These are phyloP conservation scores for Alisma plantagoaquatica DNA, from an alignment of 106 monocot genomes.

Conservation along the genomic window DNA sequence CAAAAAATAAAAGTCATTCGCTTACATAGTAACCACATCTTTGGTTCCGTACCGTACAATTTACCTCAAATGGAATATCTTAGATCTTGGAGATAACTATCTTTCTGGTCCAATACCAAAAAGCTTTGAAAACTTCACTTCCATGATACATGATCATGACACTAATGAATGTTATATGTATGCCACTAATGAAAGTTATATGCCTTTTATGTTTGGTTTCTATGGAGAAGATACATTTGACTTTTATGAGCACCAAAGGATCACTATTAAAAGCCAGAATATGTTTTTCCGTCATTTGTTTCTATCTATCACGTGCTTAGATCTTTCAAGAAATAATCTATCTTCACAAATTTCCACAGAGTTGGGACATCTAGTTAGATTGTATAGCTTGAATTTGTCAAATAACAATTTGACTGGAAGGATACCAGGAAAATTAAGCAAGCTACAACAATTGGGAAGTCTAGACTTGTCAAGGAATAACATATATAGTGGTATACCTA, in stretches of 20 bases:
- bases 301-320: conserved; percentile 5
- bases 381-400: conserved; percentile 21
- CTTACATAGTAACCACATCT: conserved; percentile 6
- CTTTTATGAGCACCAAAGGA: background rate
- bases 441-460: conserved; percentile 5
- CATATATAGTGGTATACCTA: conserved; percentile 18
- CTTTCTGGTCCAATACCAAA: conserved; percentile 15
- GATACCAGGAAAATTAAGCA: conserved; percentile 14
- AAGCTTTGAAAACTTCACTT: conserved; percentile 7
- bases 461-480: conserved; percentile 25
- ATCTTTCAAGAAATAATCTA: conserved; percentile 22
- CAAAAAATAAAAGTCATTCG: conserved; percentile 1
- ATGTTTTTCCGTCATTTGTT: background rate
- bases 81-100: conserved; percentile 23
- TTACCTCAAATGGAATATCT: conserved; percentile 3
- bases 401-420: conserved; percentile 10
- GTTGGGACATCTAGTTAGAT: background rate
- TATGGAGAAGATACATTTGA: background rate
- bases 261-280: conserved; percentile 5
- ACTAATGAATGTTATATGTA: background rate
- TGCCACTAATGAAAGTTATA: background rate
- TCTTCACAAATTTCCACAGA: conserved; percentile 14
- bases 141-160: conserved; percentile 5
- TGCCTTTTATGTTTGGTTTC: background rate
- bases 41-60: conserved; percentile 4